Percentiles rank a stretch among this genome's conserved stretches.
phyloP scores from a whole-genome alignment of 2,329 filamentous ascomycete species.

The Anisogramma anomala region DNA sequence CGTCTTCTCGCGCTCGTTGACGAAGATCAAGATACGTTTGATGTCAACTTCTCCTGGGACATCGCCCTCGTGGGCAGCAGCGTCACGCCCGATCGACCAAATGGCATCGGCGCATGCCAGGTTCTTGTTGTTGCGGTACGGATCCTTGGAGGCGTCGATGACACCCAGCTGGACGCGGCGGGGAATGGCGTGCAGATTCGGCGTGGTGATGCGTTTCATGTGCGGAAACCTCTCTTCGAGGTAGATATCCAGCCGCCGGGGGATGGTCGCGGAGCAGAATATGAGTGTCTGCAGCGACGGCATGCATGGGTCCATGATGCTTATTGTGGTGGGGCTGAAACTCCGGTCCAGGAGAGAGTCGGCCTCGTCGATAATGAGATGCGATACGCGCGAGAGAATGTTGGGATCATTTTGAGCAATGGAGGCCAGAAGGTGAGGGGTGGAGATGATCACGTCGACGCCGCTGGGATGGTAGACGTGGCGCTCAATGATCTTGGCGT shows the following conservation, averaged over 20 bases:
- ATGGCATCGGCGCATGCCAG: conserved; percentile 92
- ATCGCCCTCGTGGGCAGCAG: conserved; percentile 44
- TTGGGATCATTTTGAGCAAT: conserved; percentile 86
- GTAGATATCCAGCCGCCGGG: conserved; percentile 74
- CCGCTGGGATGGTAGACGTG: conserved; percentile 71
- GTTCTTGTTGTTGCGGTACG: conserved; percentile 84
- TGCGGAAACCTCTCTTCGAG: conserved; percentile 73
- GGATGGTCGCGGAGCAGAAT: conserved; percentile 93
- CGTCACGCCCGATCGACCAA: conserved; percentile 80
- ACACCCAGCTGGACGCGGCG: conserved; percentile 88
- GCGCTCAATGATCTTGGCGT: conserved; percentile 68
- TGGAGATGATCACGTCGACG: conserved; percentile 76
- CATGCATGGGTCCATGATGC: conserved; percentile 68
- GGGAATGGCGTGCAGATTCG: conserved; percentile 91
- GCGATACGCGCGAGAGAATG: conserved; percentile 78
- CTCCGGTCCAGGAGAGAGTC: conserved; percentile 92
- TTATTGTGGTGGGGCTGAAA: conserved; percentile 71
- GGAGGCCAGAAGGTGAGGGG: conserved; percentile 77
- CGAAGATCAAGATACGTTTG: conserved; percentile 86
- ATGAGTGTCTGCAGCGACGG: conserved; percentile 79
- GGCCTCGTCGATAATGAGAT: conserved; percentile 88
- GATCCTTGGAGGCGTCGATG: conserved; percentile 82
- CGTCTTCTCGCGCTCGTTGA: conserved; percentile 89
- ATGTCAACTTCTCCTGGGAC: conserved; percentile 49
- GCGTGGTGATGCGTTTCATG: conserved; percentile 78